Base-by-base conservation (phyloP, 495 filamentous ascomycete genomes). In the Penicillium roqueforti region DNA sequence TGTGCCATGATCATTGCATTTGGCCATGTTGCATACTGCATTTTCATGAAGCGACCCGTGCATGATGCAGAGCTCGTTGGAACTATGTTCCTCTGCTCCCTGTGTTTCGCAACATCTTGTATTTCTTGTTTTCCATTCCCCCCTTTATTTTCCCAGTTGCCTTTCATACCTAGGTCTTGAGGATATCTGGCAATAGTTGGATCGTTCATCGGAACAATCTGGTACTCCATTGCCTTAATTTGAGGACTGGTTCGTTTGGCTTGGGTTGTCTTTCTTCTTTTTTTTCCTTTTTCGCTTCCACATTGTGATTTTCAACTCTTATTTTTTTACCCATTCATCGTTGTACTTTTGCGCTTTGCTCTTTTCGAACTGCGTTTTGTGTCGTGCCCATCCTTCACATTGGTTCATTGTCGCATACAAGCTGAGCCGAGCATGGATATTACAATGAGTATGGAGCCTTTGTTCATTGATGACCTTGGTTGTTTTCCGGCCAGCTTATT, bases 301-400 rank as follows among this genome's bases (percentile, higher is more conserved):
- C 54, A 57, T 45, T 69, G 67, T 69, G 59, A 65, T 70, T 64
- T 64, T 54, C 18, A 44, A 58, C 34, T 25, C 43, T 56, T 65
- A 58, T 58, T 56, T 53, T 56, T 53, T 56, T 51, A 40, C 37
- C 45, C 29, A 23, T n/a, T 28, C 29, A 23, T 11, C 36, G 31
- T 28, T 56, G 44, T 45, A 49, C 34, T 56, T 58, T 40, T 50
- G 19, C 43, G 41, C 41, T 32, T 26, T 60, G 48, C 40, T 62
- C 26, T 60, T 48, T 59, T 29, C 38, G 43, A 51, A 19, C 34
- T 51, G 55, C 38, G 55, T 26, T 31, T 54, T 49, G 48, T 59
- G 52, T 54, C 62, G 39, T 48, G 25, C 41, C 42, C 44, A 56
- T 44, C 54, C 56, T 44, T 46, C 42, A 32, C 51, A 46, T 48